Evolutionary conservation across 768 basidiomycete genomes (phyloP).

Genomic region (Calvatia gigantea): DNA sequence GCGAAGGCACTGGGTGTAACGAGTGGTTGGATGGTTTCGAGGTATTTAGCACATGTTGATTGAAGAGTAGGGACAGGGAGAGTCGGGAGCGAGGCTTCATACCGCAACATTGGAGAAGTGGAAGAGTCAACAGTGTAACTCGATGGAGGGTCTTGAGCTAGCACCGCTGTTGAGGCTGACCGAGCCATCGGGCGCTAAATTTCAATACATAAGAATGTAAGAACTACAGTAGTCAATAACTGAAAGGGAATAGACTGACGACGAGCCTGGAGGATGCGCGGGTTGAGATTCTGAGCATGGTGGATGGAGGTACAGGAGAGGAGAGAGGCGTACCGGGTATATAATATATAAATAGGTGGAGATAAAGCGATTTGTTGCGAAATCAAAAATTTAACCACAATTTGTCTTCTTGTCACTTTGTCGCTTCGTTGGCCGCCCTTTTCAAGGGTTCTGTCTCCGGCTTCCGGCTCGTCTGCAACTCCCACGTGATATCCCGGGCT

Average conservation of each 20-base stretch:
- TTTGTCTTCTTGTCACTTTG: no score
- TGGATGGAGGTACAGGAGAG: not conserved
- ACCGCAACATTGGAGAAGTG: conserved; percentile 69
- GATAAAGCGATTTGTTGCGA: not conserved
- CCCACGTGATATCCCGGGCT: conserved; percentile 12
- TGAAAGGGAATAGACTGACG: not conserved
- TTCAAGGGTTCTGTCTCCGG: not conserved
- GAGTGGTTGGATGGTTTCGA: conserved; percentile 79
- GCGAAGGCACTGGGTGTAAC: conserved; percentile 61
- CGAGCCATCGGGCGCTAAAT: not conserved
- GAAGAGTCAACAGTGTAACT: conserved; percentile 45
- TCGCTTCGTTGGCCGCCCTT: not conserved
- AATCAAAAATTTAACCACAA: no score
- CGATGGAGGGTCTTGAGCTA: conserved; percentile 21
- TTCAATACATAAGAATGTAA: not conserved
- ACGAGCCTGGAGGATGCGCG: not conserved
- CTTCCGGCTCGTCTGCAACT: not conserved
- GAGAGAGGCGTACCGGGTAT: not conserved
- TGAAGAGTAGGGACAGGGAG: conserved; percentile 84
- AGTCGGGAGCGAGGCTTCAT: conserved; percentile 65
- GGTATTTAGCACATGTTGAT: conserved; percentile 85
- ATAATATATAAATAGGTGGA: conserved; percentile 12
- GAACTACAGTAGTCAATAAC: not conserved
- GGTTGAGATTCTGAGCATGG: not conserved
- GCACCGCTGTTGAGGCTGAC: conserved; percentile 18